Percentiles rank a stretch among this genome's conserved stretches.
Conservation (phyloP, 257 asterid species). For the Hygrophila difformis region DNA sequence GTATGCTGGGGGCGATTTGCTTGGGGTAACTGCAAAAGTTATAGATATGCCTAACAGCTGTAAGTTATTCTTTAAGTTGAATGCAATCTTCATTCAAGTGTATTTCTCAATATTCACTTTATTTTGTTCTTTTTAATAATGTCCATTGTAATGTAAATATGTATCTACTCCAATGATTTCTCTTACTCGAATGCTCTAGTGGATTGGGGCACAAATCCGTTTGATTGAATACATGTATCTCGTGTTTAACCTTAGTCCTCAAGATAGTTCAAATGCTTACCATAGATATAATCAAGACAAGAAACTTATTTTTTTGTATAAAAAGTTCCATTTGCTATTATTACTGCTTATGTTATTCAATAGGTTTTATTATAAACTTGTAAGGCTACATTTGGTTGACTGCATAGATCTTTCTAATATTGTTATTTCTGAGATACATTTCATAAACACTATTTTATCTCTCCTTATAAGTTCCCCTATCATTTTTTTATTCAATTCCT, state of each 20-base stretch:
- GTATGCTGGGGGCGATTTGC: slow-evolving; percentile 79
- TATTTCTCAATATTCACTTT: slow-evolving; percentile 1
- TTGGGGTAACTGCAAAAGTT: slow-evolving; percentile 78
- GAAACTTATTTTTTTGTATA: no score
- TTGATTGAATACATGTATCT: slow-evolving; percentile 5
- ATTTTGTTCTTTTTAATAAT: not conserved
- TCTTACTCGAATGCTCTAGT: not conserved
- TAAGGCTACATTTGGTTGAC: no score
- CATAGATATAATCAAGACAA: not conserved
- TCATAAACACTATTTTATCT: no score
- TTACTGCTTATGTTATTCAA: no score
- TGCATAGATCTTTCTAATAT: no score
- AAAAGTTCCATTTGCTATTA: no score
- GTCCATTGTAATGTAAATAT: not conserved
- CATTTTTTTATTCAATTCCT: no score
- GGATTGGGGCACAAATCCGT: slow-evolving; percentile 1
- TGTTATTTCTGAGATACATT: no score
- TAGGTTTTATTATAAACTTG: no score
- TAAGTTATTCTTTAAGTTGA: slow-evolving; percentile 32
- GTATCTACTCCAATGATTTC: not conserved
- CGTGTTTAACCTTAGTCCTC: slow-evolving; percentile 1
- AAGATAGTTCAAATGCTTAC: slow-evolving; percentile 8
- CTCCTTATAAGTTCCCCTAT: no score
- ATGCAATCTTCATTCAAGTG: no score
- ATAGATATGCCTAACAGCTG: slow-evolving; percentile 79